Evolutionary conservation across 2,329 filamentous ascomycete genomes (phyloP).

Genomic region (Aspergillus brasiliensis): DNA sequence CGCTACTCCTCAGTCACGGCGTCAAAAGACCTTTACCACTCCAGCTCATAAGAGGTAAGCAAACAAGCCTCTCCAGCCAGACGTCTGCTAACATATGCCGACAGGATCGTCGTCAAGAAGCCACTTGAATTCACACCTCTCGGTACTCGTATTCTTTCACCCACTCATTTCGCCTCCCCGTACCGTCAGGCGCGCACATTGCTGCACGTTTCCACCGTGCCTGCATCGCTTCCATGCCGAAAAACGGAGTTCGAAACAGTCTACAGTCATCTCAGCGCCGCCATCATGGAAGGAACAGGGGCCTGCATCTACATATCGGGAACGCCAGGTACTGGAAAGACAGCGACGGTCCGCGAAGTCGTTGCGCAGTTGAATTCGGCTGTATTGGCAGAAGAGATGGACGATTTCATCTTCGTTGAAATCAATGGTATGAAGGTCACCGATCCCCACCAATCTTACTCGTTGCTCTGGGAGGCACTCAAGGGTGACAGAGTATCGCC

Average conservation of each 20-base stretch:
- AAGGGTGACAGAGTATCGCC: conserved; percentile 92
- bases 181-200: conserved; percentile 88
- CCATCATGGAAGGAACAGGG: conserved; percentile 89
- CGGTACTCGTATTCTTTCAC: conserved; percentile 82
- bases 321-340: conserved; percentile 97
- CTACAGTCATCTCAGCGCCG: conserved; percentile 89
- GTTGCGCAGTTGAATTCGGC: conserved; percentile 85
- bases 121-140: conserved; percentile 93
- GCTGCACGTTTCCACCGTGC: conserved; percentile 91
- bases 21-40: conserved; percentile 55
- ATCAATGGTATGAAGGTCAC: conserved; percentile 99
- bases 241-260: conserved; percentile 90
- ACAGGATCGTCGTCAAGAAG: conserved; percentile 73
- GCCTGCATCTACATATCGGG: conserved; percentile 99
- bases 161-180: conserved; percentile 73
- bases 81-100: conserved; percentile 16
- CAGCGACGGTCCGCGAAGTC: conserved; percentile 93
- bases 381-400: conserved; percentile 84
- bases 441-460: conserved; percentile 94
- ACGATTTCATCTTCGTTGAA: conserved; percentile 98
- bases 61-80: conserved; percentile 22
- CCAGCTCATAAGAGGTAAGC: conserved; percentile 64
- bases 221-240: conserved; percentile 83
- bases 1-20: conserved; percentile 46
- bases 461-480: conserved; percentile 91